phyloP scores from a whole-genome alignment of 2,329 filamentous ascomycete genomes.

The Verticillium albo-atrum region DNA sequence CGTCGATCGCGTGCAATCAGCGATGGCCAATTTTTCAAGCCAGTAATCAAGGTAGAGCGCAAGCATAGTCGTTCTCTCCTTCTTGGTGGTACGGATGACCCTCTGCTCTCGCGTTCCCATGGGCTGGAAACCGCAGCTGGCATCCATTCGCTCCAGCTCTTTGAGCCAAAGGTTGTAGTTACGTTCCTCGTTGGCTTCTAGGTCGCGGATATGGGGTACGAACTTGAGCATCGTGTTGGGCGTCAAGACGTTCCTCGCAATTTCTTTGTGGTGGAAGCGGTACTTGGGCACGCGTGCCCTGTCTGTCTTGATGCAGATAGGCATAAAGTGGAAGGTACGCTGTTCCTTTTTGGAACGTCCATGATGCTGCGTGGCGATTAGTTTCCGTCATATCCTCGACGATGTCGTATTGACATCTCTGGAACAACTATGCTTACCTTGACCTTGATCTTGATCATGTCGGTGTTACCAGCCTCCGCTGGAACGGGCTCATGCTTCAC shows the following conservation, averaged over 20 bases:
- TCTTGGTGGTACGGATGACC: constrained; percentile 40
- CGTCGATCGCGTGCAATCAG: constrained; percentile 46
- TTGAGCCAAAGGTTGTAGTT: constrained; percentile 53
- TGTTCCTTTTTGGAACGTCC: constrained; percentile 39
- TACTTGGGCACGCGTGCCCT: constrained; percentile 52
- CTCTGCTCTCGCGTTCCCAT: constrained; percentile 46
- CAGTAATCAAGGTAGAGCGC: constrained; percentile 51
- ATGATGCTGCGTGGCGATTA: constrained; percentile 31
- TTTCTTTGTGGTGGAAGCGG: constrained; percentile 56
- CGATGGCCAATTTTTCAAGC: constrained; percentile 44
- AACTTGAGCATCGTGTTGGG: constrained; percentile 58
- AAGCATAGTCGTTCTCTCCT: constrained; percentile 47
- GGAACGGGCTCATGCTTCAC: constrained; percentile 31
- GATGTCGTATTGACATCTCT: background rate
- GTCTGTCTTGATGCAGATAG: constrained; percentile 44
- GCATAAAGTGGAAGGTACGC: constrained; percentile 33
- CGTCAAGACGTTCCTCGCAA: constrained; percentile 54
- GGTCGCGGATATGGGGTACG: constrained; percentile 54
- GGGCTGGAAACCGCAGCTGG: constrained; percentile 52
- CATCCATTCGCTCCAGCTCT: constrained; percentile 53
- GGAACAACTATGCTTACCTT: too few species aligned
- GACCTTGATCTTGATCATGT: constrained; percentile 43
- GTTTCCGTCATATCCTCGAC: background rate
- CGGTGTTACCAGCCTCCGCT: constrained; percentile 20
- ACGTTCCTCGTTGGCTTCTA: constrained; percentile 51